Base-by-base conservation (phyloP, 176 grass and related monocot species). In the Phyllostachys edulis region DNA sequence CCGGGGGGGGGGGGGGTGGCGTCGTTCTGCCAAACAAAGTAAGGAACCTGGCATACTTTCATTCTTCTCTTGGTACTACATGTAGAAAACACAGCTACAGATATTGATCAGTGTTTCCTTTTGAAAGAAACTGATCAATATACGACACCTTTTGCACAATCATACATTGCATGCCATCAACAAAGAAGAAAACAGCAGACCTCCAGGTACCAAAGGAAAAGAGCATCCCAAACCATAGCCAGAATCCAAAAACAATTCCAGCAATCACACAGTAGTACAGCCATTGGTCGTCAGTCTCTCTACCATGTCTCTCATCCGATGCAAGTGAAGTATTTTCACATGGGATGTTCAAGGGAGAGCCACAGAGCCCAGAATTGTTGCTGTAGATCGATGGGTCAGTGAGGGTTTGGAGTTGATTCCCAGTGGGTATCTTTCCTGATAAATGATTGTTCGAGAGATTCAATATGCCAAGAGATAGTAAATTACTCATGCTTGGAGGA, bases 341-440 rank as follows among this genome's bases (percentile, higher is more conserved):
- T 4, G n/a, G 4, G 1, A 82, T 59, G 1, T 8, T 37, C 55
- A 91, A 85, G 15, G 94, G 89, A 80, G 13, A 0, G 36, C 94
- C 94, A 64, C 94, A 96, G 2, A 96, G 85, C 20, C 73, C 89
- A 16, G 77, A 70, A 77, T 96, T 96, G 59, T 90, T 87, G 34
- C 52, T 7, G 67, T 93, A 91, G 15, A 83, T 78, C 2, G 73
- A 87, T 55, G 80, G 84, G 1, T 96, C 75, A 49, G 4, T 67
- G 0, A 96, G n/a, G 3, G 93, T 96, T 26, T 91, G 94, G 23
- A 96, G 78, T 71, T 96, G 94, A 67, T 12, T 77, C 12, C 89
- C 91, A 0, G 4, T 47, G 3, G 91, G 94, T 71, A 96, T 96
- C 61, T 69, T 44, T 67, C 93, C 93, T 0, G 82, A 71, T 54